phyloP scores from a whole-genome alignment of 202 grass and related monocot species.

The Musa balbisiana region DNA sequence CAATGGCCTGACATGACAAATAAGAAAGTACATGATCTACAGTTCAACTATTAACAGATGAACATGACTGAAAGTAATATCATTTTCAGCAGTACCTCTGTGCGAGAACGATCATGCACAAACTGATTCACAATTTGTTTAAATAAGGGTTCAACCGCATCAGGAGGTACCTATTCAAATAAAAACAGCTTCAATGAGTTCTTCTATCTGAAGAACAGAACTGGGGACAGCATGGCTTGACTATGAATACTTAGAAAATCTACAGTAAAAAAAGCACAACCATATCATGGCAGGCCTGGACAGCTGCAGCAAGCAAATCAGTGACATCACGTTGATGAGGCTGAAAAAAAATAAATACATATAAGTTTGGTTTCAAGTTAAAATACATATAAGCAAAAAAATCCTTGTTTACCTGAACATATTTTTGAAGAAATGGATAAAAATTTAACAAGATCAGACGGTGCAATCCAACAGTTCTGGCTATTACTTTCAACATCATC shows the following conservation, averaged over 20 bases:
- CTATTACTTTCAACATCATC: conserved; percentile 84
- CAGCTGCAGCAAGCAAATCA: conserved; percentile 84
- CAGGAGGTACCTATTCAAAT: conserved; percentile 69
- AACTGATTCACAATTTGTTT: conserved; percentile 99
- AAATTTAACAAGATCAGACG: conserved; percentile 76
- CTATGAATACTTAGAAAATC: conserved; percentile 6
- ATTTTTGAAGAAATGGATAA: conserved; percentile 86
- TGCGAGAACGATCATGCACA: conserved; percentile 85
- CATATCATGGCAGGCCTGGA: conserved; percentile 96
- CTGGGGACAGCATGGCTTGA: background rate
- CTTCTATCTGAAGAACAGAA: background rate
- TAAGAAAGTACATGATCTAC: conserved; percentile 4
- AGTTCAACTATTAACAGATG: conserved; percentile 13
- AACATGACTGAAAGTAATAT: conserved; percentile 20
- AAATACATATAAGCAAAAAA: background rate
- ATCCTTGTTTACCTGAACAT: conserved; percentile 57
- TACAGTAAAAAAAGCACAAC: conserved; percentile 25
- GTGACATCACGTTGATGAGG: conserved; percentile 96
- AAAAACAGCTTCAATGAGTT: background rate
- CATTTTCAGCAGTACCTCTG: conserved; percentile 48
- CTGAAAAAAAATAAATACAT: conserved; percentile 29
- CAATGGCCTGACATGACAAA: conserved; percentile 67
- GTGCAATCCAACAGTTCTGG: conserved; percentile 79
- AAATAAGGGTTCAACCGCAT: conserved; percentile 93
- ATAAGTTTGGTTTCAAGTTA: background rate